Percentiles rank a stretch among this genome's conserved stretches.
Evolutionary conservation across 257 asterid genomes (phyloP).

Genomic region (Solanum virginianum): DNA sequence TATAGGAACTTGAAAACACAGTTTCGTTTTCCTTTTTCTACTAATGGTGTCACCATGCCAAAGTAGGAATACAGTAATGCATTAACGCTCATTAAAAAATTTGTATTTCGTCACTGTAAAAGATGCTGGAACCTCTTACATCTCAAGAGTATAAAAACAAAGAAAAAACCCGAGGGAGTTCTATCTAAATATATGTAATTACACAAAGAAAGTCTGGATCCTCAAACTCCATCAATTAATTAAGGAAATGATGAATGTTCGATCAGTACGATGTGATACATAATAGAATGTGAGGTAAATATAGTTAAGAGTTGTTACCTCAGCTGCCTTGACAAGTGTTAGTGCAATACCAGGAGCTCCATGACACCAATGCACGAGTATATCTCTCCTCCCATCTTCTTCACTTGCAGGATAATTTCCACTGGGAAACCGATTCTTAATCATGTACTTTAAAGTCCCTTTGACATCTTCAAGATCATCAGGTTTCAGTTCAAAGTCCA

Average conservation of each 20-base stretch:
- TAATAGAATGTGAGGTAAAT: background rate
- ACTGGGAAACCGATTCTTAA: slow-evolving; percentile 35
- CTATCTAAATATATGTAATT: background rate
- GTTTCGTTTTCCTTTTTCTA: background rate
- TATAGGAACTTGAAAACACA: background rate
- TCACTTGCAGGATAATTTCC: slow-evolving; percentile 69
- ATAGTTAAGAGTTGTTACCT: slow-evolving; percentile 24
- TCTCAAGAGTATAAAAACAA: background rate
- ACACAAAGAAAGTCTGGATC: background rate
- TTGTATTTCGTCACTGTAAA: background rate
- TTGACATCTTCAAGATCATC: slow-evolving; percentile 50
- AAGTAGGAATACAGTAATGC: background rate
- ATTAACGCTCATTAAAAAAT: background rate
- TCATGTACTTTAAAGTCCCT: slow-evolving; percentile 54
- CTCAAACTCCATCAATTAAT: background rate
- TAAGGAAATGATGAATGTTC: background rate
- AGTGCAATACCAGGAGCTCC: slow-evolving; percentile 78
- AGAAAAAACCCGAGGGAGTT: background rate
- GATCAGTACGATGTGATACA: background rate
- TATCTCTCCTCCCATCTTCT: slow-evolving; percentile 37
- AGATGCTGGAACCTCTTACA: background rate
- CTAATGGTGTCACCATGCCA: background rate
- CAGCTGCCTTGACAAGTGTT: slow-evolving; percentile 61
- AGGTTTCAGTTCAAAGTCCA: slow-evolving; percentile 42
- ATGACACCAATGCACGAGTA: slow-evolving; percentile 74